Percentiles rank a stretch among this genome's conserved stretches.
phyloP scores from a whole-genome alignment of 2,329 filamentous ascomycete species.

The Rhexocercosporidium sp. region DNA sequence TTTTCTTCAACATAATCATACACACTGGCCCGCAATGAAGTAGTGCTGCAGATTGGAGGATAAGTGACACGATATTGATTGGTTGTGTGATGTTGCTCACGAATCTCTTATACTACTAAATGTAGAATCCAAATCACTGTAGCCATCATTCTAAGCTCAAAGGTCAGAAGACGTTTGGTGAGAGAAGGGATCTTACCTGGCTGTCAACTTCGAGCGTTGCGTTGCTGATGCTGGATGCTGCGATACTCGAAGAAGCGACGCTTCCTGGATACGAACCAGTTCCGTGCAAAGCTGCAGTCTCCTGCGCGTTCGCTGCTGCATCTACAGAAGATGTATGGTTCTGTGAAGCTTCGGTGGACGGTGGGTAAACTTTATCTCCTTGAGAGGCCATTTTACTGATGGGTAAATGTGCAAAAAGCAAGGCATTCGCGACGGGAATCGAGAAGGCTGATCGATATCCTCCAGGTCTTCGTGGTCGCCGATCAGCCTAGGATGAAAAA shows the following conservation, averaged over 20 bases:
- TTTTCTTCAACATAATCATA: conserved; percentile 19
- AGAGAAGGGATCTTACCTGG: background rate
- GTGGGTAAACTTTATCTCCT: background rate
- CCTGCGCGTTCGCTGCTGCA: too few species aligned
- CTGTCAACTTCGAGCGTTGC: background rate
- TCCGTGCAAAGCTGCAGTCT: background rate
- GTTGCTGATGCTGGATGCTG: background rate
- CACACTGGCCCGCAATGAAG: conserved; percentile 14
- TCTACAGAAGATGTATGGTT: too few species aligned
- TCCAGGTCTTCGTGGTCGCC: background rate
- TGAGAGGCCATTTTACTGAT: background rate
- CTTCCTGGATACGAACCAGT: background rate
- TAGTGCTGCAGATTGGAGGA: background rate
- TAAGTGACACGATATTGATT: background rate
- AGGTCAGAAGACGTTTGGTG: background rate
- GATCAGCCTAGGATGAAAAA: background rate
- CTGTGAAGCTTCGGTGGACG: too few species aligned
- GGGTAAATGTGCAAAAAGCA: background rate
- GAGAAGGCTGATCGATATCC: background rate
- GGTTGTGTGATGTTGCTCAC: background rate
- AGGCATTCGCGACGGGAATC: background rate
- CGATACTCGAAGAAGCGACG: background rate
- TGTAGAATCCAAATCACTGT: background rate
- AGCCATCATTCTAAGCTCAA: background rate
- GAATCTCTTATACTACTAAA: background rate